Base-by-base conservation (phyloP, 163 green algal species). In the Scenedesmus sp. region DNA sequence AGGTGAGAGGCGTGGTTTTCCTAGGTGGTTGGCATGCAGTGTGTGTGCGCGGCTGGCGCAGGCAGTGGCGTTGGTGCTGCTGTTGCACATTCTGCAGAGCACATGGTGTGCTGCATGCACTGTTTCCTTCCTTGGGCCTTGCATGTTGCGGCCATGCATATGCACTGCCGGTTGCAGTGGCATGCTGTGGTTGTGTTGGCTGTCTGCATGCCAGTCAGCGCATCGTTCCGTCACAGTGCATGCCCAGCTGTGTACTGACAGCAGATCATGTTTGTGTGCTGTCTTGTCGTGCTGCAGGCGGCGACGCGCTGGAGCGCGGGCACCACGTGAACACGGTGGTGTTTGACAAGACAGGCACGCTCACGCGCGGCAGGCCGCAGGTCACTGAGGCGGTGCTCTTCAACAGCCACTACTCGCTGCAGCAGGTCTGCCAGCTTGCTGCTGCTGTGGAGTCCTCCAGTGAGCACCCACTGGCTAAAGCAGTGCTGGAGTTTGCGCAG, bases 331-430 rank as follows among this genome's bases (percentile, higher is more conserved):
- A 96, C 74, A 94, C 94, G 7, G 96, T 99, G 12, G 94, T 99
- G 3, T 99, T 99, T 96, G 98, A 99, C 96, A 99, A 99, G 95
- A 99, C 98, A 2, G 98, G 98, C 88, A 99, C 98, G 1, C 94
- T 99, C 26, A 99, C 98, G 0, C 87, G 84, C 0, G 98, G 98
- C 57, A 94, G 88, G 10, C 97, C 97, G 18, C 54, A 92, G 59
- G 86, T 92, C 34, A 89, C 57, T 34, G 91, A 89, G 56, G 26
- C 70, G n/a, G 70, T 52, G 59, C 2, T 93, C 57, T 87, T 93
- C 46, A 73, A 82, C 70, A 70, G 52, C 46, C 64, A 84, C 10
- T 92, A 89, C 82, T 82, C 34, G 18, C 18, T 90, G 83, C 55
- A 64, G 60, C 90, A 93, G 60, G 79, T 88, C 3, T 70, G 59